phyloP scores from a whole-genome alignment of 257 asterid species.

The Primulina huaijiensis region DNA sequence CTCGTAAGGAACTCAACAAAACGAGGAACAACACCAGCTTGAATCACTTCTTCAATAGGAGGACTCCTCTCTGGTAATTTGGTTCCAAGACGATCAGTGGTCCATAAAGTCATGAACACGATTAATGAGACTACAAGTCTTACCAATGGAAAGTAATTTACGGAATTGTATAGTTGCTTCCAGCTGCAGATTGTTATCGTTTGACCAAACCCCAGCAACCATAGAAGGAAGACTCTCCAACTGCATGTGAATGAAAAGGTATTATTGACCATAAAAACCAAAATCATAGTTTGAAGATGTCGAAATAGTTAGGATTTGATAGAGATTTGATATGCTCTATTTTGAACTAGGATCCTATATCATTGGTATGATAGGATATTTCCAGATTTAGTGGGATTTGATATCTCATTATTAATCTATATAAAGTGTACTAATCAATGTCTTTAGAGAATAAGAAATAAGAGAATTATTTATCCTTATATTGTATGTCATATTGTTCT shows the following conservation, averaged over 20 bases:
- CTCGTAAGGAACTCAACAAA: conserved; percentile 79
- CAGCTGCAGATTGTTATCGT: conserved; percentile 61
- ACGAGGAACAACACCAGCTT: conserved; percentile 91
- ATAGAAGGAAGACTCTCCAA: conserved; percentile 82
- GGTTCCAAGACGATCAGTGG: not conserved
- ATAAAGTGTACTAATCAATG: too few relatives aligned
- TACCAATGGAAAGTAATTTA: conserved; percentile 84
- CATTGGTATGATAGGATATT: too few relatives aligned
- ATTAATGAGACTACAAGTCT: conserved; percentile 10
- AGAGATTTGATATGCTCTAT: too few relatives aligned
- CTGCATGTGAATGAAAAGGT: conserved; percentile 38
- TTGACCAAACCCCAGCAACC: conserved; percentile 72
- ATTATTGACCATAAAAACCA: conserved; percentile 16
- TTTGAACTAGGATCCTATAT: too few relatives aligned
- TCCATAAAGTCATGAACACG: conserved; percentile 13
- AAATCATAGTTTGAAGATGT: not conserved
- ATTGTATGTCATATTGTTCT: too few relatives aligned
- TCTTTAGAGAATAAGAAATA: too few relatives aligned
- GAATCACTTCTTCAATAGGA: conserved; percentile 92
- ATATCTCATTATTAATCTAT: too few relatives aligned
- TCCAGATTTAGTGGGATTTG: too few relatives aligned
- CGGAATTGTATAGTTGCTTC: conserved; percentile 83
- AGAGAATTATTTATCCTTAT: too few relatives aligned
- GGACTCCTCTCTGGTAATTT: conserved; percentile 69
- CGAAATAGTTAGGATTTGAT: too few relatives aligned